Base-by-base conservation (phyloP, 306 rosid species). In the Lathyrus sativus region DNA sequence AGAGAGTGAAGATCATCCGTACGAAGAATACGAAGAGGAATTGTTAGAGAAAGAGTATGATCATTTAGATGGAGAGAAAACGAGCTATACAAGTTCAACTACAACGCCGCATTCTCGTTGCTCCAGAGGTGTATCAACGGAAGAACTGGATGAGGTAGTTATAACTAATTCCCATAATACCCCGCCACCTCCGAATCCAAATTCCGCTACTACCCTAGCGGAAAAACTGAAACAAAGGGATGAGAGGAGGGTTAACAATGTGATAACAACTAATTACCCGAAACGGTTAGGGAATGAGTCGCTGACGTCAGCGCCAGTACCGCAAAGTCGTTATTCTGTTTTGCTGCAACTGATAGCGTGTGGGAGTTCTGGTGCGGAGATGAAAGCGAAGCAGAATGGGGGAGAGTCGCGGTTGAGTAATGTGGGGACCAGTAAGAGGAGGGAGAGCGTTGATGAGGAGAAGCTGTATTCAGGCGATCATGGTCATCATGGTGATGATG, bases 291-390 rank as follows among this genome's bases (percentile, higher is more conserved):
- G 79, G 19, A 70, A 57, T 7, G 78, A 0, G 73, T 45, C 2
- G 68, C 53, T 41, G 22, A 14, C 62, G 38, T 62, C 83, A 26
- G 77, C 12, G 1, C 11, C 26, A 26, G 62, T 7, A 10, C n/a
- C 74, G 3, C 59, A 59, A 41, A 83, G 86, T 42, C 87, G 89
- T 44, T 78, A 76, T 81, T 89, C 90, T 31, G 86, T 87, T 11
- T 70, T 92, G 62, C 72, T 89, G 59, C 98, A 89, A 62, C 82
- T 92, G 24, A 85, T 92, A 49, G 92, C 95, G 1, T 92, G 98
- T 11, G 98, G 98, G 0, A 78, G 91, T 76, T 76, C 92, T 0
- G 87, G 83, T 0, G 73, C 82, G 22, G 81, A 71, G 11, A 75
- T 78, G 3, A 89, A 85, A 59, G 85, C 76, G 3, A 82, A 77